Base-by-base conservation (phyloP, 495 filamentous ascomycete genomes). In the Penicillium longicatenatum region DNA sequence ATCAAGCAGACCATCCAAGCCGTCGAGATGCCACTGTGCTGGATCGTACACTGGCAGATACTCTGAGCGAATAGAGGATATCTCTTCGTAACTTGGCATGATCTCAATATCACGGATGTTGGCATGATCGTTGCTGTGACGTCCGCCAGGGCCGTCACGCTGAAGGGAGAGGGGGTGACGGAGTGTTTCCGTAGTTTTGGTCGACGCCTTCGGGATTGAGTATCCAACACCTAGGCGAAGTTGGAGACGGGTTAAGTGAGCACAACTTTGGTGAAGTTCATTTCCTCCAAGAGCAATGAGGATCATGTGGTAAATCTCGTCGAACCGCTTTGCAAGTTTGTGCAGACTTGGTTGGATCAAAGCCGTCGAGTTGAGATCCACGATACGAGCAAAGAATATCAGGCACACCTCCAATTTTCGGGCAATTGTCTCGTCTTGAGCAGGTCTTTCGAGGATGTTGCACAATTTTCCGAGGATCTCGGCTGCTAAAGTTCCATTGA, bases 121-220 rank as follows among this genome's bases (percentile, higher is more conserved):
- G 0, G 62, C 74, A 48, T 82, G 70, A 64, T 91, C 88, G 62
- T 91, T 92, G 63, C 89, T 81, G 58, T 92, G 88, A 20, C 66
- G 61, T 10, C 63, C 63, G n/a, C 72, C 70, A 1, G 61, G 62
- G 14, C 62, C 50, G 1, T 63, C 59, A 30, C 30, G 20, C 10
- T 49, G 10, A 16, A 47, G 7, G 8, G 11, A 12, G 8, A 9
- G 11, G 24, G 46, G 14, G 9, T 30, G 6, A 2, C 7, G n/a
- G 17, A n/a, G 16, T 10, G 16, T 4, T 16, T n/a, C 22, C 4
- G 24, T 14, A 9, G 6, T 10, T 16, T 31, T 17, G 16, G 14
- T 9, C 8, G 17, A 44, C 24, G 12, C 9, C 12, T 11, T 49
- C 4, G 46, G 24, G n/a, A 49, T 8, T 4, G 24, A 30, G 16